Evolutionary conservation across 2,329 filamentous ascomycete species (phyloP).

Genomic region (Venturiaceae sp.): DNA sequence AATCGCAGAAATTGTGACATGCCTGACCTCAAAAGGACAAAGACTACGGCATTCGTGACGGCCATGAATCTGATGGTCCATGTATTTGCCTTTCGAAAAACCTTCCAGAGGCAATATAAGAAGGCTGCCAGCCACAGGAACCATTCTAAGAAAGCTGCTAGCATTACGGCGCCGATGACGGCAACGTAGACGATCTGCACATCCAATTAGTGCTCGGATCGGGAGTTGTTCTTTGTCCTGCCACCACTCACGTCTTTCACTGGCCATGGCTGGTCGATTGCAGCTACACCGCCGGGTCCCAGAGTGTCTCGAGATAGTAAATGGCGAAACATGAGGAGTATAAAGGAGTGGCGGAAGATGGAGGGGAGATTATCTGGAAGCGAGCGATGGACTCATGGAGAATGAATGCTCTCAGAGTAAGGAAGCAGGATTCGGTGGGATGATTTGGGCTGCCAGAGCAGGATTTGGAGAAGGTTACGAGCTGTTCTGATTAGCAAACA

Average conservation of each 20-base stretch:
- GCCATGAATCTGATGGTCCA: slow-evolving; percentile 73
- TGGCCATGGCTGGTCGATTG: slow-evolving; percentile 27
- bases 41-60: slow-evolving; percentile 63
- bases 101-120: slow-evolving; percentile 80
- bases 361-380: background rate
- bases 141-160: slow-evolving; percentile 85
- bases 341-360: background rate
- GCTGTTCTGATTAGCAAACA: background rate
- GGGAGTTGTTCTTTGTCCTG: background rate
- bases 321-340: background rate
- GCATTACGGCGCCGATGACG: slow-evolving; percentile 71
- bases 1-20: too few relatives aligned
- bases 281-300: slow-evolving; percentile 16
- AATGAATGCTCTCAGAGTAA: background rate
- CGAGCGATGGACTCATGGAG: background rate
- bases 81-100: slow-evolving; percentile 80
- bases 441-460: background rate
- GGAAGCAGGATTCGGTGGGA: too few relatives aligned
- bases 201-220: background rate
- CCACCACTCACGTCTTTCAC: slow-evolving; percentile 28
- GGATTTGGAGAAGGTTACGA: background rate
- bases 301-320: background rate
- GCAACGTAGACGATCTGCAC: slow-evolving; percentile 72
- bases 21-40: slow-evolving; percentile 65
- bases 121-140: slow-evolving; percentile 92